These are phyloP conservation scores for Puccinia novopanici DNA, from an alignment of 1,284 basidiomycete genomes.

Conservation along the genomic window DNA sequence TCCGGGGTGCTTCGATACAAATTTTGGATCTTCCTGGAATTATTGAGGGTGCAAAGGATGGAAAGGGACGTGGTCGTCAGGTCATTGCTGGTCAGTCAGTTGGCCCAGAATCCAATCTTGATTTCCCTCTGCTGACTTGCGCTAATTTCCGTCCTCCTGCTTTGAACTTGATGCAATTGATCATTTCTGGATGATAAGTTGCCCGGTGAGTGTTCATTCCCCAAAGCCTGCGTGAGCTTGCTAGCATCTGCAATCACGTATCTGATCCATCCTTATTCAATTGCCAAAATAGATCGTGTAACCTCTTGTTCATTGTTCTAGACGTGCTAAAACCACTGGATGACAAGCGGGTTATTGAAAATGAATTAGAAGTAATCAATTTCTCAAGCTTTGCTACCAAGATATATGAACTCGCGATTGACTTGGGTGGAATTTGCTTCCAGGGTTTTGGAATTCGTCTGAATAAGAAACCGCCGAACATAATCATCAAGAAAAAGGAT, in stretches of 20 bases:
- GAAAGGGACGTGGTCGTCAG: conserved; percentile 95
- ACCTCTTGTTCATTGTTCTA: conserved; percentile 96
- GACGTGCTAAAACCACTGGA: conserved; percentile 96
- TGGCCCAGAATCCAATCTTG: not conserved
- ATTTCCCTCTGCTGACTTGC: not conserved
- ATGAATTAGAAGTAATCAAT: conserved; percentile 77
- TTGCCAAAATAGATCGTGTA: conserved; percentile 83
- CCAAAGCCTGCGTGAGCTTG: not conserved
- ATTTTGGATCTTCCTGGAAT: conserved; percentile 75
- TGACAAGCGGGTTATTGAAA: conserved; percentile 87
- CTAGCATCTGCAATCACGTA: conserved; percentile 56
- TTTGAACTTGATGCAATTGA: conserved; percentile 7
- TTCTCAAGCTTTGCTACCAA: not conserved
- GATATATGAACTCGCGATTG: not conserved
- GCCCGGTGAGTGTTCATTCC: conserved; percentile 1
- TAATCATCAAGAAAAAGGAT: conserved; percentile 79
- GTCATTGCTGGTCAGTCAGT: conserved; percentile 73
- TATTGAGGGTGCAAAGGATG: conserved; percentile 97
- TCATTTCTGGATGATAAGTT: not conserved
- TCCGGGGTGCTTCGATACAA: conserved; percentile 86
- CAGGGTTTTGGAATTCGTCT: conserved; percentile 68
- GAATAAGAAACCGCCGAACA: conserved; percentile 90
- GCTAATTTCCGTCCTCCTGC: not conserved
- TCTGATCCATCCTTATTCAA: conserved; percentile 9
- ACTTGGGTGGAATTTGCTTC: not conserved